phyloP scores from a whole-genome alignment of 805 yeast genomes.

The Metschnikowia santaceciliae region DNA sequence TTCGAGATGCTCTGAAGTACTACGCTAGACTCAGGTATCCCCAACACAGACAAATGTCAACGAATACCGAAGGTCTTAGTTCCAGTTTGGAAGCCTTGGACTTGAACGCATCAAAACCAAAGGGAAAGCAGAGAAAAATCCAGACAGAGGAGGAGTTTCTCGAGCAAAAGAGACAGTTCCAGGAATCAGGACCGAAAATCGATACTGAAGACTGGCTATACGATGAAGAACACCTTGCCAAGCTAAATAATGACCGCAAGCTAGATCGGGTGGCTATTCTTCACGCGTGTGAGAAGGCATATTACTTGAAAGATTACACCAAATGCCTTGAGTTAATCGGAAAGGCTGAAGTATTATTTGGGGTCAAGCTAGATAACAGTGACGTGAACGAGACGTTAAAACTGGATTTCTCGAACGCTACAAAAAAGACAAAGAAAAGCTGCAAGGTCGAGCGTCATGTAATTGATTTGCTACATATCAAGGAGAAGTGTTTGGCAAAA shows the following conservation, averaged over 20 bases:
- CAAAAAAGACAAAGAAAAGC: conserved; percentile 27
- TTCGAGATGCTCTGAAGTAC: background rate
- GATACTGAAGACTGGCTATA: conserved; percentile 46
- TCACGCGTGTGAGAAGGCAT: conserved; percentile 61
- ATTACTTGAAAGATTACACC: conserved; percentile 49
- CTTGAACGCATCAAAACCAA: conserved; percentile 5
- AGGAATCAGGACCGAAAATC: conserved; percentile 52
- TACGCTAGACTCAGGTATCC: background rate
- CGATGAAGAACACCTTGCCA: conserved; percentile 21
- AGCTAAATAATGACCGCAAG: conserved; percentile 36
- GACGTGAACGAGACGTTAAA: conserved; percentile 22
- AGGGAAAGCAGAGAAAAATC: conserved; percentile 48
- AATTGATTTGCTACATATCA: conserved; percentile 46
- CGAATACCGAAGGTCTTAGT: background rate
- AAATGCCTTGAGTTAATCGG: conserved; percentile 48
- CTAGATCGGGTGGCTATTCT: conserved; percentile 52
- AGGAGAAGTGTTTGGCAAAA: conserved; percentile 30
- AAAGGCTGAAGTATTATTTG: conserved; percentile 31
- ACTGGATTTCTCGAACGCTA: conserved; percentile 16
- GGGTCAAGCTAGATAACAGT: conserved; percentile 19
- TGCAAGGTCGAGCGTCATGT: conserved; percentile 46
- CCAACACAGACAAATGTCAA: background rate
- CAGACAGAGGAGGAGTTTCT: conserved; percentile 65
- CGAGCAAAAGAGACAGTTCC: conserved; percentile 49
- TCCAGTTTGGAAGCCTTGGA: background rate